phyloP scores from a whole-genome alignment of 2,329 filamentous ascomycete species.

The Teratosphaeria epicoccoides region DNA sequence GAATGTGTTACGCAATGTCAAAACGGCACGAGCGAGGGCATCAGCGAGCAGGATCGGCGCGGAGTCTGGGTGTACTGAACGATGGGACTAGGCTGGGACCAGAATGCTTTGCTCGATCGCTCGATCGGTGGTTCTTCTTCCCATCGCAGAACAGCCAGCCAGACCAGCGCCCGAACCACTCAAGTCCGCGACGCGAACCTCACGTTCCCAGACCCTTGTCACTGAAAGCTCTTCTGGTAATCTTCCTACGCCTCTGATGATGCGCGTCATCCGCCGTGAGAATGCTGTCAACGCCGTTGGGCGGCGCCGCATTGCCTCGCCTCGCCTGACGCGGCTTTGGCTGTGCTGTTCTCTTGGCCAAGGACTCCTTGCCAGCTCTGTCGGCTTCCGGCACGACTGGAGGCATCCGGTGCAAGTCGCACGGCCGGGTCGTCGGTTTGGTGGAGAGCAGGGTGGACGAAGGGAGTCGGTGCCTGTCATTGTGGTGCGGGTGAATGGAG shows the following conservation, averaged over 20 bases:
- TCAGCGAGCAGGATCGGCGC: background rate
- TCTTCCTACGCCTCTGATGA: constrained; percentile 18
- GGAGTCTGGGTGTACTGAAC: background rate
- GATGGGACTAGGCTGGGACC: background rate
- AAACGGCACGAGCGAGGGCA: background rate
- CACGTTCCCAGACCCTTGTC: background rate
- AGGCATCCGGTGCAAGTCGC: constrained; percentile 30
- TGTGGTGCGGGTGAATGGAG: constrained; percentile 11
- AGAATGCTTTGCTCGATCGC: constrained; percentile 16
- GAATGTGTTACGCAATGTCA: background rate
- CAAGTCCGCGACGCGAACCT: too few relatives aligned
- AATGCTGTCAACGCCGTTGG: constrained; percentile 13
- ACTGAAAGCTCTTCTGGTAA: constrained; percentile 3
- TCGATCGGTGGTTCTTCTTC: constrained; percentile 24
- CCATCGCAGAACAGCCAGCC: background rate
- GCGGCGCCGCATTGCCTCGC: constrained; percentile 12
- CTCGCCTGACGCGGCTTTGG: constrained; percentile 12
- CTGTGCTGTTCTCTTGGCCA: constrained; percentile 16
- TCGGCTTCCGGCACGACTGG: constrained; percentile 25
- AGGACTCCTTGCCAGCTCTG: constrained; percentile 20
- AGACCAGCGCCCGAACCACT: too few relatives aligned
- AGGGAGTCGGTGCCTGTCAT: constrained; percentile 11
- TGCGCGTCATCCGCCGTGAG: constrained; percentile 18
- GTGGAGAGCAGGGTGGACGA: constrained; percentile 20
- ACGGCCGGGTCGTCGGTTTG: constrained; percentile 29